A percentile compares a stretch with the other conserved stretches of the same genome.
Evolutionary conservation across 139 green algal species (phyloP).

Genomic region (Chlorella vulgaris): DNA sequence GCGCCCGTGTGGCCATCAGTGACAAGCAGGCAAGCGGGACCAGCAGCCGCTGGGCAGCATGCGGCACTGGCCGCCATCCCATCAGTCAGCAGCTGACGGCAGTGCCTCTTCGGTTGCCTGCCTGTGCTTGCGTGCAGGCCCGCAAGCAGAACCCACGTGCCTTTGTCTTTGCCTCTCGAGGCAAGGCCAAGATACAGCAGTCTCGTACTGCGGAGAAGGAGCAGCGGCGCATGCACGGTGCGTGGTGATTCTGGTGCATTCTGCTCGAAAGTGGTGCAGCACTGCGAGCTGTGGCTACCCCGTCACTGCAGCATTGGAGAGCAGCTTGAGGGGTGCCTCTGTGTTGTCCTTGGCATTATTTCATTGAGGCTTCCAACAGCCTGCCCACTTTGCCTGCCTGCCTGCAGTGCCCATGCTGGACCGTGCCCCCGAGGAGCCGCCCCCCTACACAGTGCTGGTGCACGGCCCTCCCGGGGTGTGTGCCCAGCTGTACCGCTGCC

Average conservation of each 20-base stretch:
- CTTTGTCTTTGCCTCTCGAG: constrained; percentile 70
- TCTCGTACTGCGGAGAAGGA: constrained; percentile 87
- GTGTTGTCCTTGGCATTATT: too few species aligned
- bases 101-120: too few species aligned
- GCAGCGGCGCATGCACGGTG: constrained; percentile 90
- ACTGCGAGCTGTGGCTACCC: too few species aligned
- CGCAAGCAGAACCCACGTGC: constrained; percentile 75
- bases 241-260: background rate
- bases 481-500: background rate
- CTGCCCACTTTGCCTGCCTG: background rate
- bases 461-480: constrained; percentile 85
- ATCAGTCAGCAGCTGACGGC: background rate
- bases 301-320: too few species aligned
- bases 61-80: too few species aligned
- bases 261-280: too few species aligned
- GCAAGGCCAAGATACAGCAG: constrained; percentile 68
- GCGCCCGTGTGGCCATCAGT: background rate
- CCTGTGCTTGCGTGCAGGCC: background rate
- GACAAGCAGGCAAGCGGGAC: constrained; percentile 34
- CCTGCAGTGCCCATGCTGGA: constrained; percentile 78
- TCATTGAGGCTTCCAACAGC: too few species aligned
- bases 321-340: too few species aligned
- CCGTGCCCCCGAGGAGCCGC: constrained; percentile 74
- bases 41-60: background rate
- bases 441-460: constrained; percentile 93